A percentile compares a stretch with the other conserved stretches of the same genome.
These are phyloP conservation scores for Neurospora sp. DNA, from an alignment of 495 filamentous ascomycete genomes.

Conservation along the genomic window DNA sequence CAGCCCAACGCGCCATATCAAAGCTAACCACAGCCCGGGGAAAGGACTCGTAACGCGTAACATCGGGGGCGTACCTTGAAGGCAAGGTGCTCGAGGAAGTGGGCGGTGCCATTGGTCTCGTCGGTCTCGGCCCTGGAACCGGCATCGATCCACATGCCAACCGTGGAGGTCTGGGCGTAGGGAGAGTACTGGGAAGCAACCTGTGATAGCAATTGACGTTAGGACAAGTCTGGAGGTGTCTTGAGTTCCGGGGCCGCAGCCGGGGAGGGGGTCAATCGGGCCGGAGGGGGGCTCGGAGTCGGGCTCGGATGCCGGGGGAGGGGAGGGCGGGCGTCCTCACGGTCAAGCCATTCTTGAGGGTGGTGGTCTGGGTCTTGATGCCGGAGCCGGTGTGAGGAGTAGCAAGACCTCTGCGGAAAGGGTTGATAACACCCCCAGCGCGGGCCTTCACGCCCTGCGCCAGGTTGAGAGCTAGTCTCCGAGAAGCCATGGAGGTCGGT, in stretches of 20 bases:
- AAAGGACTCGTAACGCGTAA: not conserved
- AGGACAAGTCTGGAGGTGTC: constrained; percentile 10
- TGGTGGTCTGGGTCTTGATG: constrained; percentile 86
- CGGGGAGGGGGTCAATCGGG: constrained; percentile 19
- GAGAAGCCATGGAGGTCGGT: constrained; percentile 72
- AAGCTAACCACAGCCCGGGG: not conserved
- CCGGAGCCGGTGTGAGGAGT: constrained; percentile 53
- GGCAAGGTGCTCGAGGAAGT: constrained; percentile 98
- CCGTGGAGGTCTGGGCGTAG: constrained; percentile 96
- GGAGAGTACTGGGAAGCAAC: constrained; percentile 97
- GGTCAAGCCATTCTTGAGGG: constrained; percentile 91
- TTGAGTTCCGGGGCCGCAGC: not conserved
- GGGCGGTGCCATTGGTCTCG: constrained; percentile 96
- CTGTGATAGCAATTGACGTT: constrained; percentile 42
- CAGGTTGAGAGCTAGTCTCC: constrained; percentile 83
- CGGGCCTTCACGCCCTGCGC: constrained; percentile 77
- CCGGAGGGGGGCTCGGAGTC: not conserved
- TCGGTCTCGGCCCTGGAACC: constrained; percentile 96
- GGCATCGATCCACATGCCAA: constrained; percentile 99
- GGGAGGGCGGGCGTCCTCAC: constrained; percentile 42
- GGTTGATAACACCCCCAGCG: constrained; percentile 57
- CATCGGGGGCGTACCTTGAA: constrained; percentile 67
- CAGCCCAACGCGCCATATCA: not conserved
- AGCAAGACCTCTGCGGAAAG: constrained; percentile 73
- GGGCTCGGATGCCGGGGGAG: not conserved